Evolutionary conservation across 2,329 filamentous ascomycete species (phyloP), one percentile per base, ranked within the genome.

Genomic region (Rhynchosporium secalis): DNA sequence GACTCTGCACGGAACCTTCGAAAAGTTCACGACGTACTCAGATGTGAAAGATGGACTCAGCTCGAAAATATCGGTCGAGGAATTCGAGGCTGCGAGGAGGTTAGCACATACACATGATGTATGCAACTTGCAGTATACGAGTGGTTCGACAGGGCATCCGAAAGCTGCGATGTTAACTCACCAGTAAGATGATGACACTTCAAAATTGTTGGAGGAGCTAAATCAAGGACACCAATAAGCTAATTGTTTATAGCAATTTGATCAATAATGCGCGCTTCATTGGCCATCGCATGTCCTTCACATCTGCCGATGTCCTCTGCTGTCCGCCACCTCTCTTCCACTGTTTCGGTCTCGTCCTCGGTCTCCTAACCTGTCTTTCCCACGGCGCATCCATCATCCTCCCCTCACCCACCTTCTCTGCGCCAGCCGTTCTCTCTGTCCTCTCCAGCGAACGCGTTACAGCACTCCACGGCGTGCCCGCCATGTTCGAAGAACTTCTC

Each of bases 251-350:
- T 58, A 71, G 69, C 29, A 71, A 71, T 56, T 45, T 71, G 31
- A 68, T 71, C 55, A 70, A 71, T 43, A 71, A 71, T 41, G 62
- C 65, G 12, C 62, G 51, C n/a, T 67, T 62, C 7, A 69, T 71
- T 20, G 68, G 69, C 3, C 49, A 65, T 45, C 63, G 69, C 20
- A 62, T 71, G 87, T 81, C 83, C 5, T 80, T 94, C 20, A 86
- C 84, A 0, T 76, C 83, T 2, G 77, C 80, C 47, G 90, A 93
- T 71, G 78, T 87, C 6, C 80, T 95, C 9, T 94, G 90, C 78
- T 95, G 91, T 73, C 90, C 90, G 3, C 90, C 91, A 0, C 91
- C 91, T 0, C 81, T 95, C 3, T 95, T 95, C 79, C 91, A 95
- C 78, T 94, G 90, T 78, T 94, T 94, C 72, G 90, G 90, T 1